Evolutionary conservation across 352 stramenopile genomes (phyloP).

Genomic region (Aphanomyces invadans): DNA sequence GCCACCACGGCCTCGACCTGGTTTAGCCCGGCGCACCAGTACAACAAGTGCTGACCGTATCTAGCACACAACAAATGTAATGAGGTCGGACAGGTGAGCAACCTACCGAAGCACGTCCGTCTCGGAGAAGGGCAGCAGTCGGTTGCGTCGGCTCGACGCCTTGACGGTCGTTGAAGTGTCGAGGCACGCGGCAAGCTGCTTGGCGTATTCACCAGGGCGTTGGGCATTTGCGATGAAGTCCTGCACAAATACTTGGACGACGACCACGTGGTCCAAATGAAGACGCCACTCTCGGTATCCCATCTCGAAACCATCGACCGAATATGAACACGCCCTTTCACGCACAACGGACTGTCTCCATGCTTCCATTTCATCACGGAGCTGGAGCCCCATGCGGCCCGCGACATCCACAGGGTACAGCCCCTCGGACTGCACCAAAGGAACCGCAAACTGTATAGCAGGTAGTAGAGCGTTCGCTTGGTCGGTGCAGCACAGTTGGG

Average conservation of each 20-base stretch:
- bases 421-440: conserved; percentile 48
- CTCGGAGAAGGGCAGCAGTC: background rate
- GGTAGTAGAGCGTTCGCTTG: conserved; percentile 1
- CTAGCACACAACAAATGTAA: conserved; percentile 8
- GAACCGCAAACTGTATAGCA: conserved; percentile 44
- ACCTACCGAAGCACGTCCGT: conserved; percentile 2
- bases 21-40: conserved; percentile 64
- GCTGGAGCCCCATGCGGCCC: conserved; percentile 41
- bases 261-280: conserved; percentile 49
- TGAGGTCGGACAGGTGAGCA: background rate
- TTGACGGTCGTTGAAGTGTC: background rate
- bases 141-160: background rate
- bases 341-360: background rate
- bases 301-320: conserved; percentile 3
- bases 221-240: conserved; percentile 47
- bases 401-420: conserved; percentile 61
- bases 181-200: background rate
- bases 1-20: conserved; percentile 41
- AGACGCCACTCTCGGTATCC: conserved; percentile 49
- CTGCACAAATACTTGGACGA: conserved; percentile 36
- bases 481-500: conserved; percentile 21
- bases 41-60: conserved; percentile 71
- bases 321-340: background rate
- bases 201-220: conserved; percentile 42
- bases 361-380: conserved; percentile 35